Conservation (phyloP, 305 asterid genomes). For the Andrographis paniculata region DNA sequence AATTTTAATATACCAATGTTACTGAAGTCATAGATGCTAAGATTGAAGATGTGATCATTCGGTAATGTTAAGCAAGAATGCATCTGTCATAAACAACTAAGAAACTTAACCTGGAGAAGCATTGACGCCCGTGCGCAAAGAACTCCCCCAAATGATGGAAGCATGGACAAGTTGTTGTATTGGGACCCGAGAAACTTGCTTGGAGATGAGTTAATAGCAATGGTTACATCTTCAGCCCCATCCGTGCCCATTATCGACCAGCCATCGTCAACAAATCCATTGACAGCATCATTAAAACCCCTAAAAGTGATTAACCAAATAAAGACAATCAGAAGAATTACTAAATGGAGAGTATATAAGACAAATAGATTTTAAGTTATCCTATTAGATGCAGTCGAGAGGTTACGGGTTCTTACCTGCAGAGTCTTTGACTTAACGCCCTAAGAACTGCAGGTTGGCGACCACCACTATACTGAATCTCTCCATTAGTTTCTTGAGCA, state of each 20-base stretch:
- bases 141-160: slow-evolving; percentile 77
- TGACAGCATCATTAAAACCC: slow-evolving; percentile 94
- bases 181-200: slow-evolving; percentile 76
- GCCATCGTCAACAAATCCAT: slow-evolving; percentile 90
- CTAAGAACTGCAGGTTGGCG: slow-evolving; percentile 89
- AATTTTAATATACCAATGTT: neutral
- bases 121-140: slow-evolving; percentile 94
- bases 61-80: too few species aligned
- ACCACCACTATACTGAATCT: slow-evolving; percentile 69
- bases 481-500: slow-evolving; percentile 85
- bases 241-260: slow-evolving; percentile 85
- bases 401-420: too few species aligned
- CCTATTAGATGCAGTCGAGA: too few species aligned
- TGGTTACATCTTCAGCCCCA: slow-evolving; percentile 85
- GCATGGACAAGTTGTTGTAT: slow-evolving; percentile 51
- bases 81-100: neutral
- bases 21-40: neutral
- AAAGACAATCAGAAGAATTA: neutral
- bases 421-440: slow-evolving; percentile 74
- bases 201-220: slow-evolving; percentile 73
- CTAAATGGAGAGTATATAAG: too few species aligned
- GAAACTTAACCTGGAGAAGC: slow-evolving; percentile 76
- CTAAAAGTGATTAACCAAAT: slow-evolving; percentile 34
- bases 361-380: neutral
- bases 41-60: too few species aligned